Base-by-base conservation (phyloP, 1,139 yeast species). In the Protomyces pachydermus region DNA sequence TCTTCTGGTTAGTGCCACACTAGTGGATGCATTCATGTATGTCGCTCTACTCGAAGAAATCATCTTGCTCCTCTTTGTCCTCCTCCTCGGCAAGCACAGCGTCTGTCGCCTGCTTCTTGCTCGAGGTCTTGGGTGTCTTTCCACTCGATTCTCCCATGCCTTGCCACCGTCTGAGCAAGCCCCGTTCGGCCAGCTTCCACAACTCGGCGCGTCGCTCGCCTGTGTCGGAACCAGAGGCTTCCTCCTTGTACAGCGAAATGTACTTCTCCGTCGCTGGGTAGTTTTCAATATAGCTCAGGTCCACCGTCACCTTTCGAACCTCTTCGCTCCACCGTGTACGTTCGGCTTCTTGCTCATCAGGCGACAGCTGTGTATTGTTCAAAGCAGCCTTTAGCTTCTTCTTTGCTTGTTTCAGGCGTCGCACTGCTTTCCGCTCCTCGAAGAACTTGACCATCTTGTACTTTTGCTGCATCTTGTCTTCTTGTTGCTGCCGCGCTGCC, bases 371-470 rank as follows among this genome's bases (percentile, higher is more conserved):
- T 14, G 38, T 20, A 18, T 14, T 20, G 48, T 38, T 28, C n/a
- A 38, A 14, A 2, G 54, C 39, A 72, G 93, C 93, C 39, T 88
- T 88, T 51, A 88, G 76, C 71, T 91, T 96, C 12, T 86, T 77
- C 72, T 86, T 87, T 60, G 84, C 80, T 68, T 86, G 85, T 65
- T 75, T 75, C 60, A 87, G 83, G 68, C 80, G 83, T 71, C 97
- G 80, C 38, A 82, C 72, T 0, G 98, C 96, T 80, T 93, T 95
- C 77, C 91, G 90, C 71, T 82, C 82, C 74, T 93, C 98, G 68
- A 93, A 89, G 72, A 95, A 93, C 69, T 95, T 81, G 57, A 93
- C 93, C 95, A 91, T 91, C 72, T 90, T 97, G 74, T 95, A 93
- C 75, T 86, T 88, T 70, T 85, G 82, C n/a, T 90, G 84, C 55